phyloP scores from a whole-genome alignment of 805 yeast species.

The Saccharomycopsis sp. region DNA sequence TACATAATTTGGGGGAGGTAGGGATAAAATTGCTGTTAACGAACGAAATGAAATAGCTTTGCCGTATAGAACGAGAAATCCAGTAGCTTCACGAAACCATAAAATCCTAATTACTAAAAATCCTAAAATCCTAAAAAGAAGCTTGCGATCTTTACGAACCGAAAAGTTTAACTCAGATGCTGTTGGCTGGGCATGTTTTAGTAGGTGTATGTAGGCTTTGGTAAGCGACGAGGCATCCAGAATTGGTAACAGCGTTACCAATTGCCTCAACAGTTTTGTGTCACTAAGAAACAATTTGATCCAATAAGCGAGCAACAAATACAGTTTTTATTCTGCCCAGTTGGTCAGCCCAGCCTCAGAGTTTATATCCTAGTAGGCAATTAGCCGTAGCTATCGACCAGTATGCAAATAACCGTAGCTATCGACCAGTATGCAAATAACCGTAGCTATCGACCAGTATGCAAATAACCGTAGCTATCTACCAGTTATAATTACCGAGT shows the following conservation, averaged over 20 bases:
- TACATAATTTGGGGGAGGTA: not conserved
- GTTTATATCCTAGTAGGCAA: too few species aligned
- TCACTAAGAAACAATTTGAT: too few species aligned
- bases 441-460: too few species aligned
- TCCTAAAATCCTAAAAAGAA: not conserved
- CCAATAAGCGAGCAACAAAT: too few species aligned
- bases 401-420: too few species aligned
- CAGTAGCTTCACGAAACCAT: not conserved
- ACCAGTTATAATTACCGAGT: too few species aligned
- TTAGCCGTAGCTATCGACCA: too few species aligned
- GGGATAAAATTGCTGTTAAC: not conserved
- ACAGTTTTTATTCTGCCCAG: too few species aligned
- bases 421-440: too few species aligned
- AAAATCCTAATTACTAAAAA: not conserved
- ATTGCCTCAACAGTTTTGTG: not conserved
- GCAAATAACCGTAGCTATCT: too few species aligned
- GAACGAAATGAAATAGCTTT: not conserved
- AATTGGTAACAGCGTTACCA: not conserved
- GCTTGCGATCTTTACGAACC: not conserved
- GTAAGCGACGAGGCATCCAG: not conserved
- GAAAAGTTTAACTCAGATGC: not conserved
- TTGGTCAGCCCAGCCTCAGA: too few species aligned
- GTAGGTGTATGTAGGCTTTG: too few species aligned
- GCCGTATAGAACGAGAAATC: not conserved
- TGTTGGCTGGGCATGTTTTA: not conserved